These are phyloP conservation scores for Herpotrichia juniperi DNA, from an alignment of 2,329 filamentous ascomycete species.

Conservation along the genomic window DNA sequence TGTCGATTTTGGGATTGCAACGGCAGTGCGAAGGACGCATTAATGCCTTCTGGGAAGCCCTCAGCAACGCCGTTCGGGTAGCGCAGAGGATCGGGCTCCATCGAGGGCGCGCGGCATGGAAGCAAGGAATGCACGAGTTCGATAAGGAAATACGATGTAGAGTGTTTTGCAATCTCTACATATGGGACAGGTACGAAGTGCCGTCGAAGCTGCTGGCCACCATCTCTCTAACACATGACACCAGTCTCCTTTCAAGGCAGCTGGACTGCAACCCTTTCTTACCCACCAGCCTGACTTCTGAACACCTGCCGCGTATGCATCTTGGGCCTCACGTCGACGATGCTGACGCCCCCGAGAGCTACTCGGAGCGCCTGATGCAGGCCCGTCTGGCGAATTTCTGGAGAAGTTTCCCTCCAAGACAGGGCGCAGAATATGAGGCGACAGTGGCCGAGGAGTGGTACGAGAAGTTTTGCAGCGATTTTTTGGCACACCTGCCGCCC, in stretches of 20 bases:
- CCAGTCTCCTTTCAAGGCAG: conserved; percentile 5
- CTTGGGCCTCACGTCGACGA: background rate
- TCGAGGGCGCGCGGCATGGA: conserved; percentile 1
- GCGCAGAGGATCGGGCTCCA: conserved; percentile 10
- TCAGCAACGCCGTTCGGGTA: conserved; percentile 8
- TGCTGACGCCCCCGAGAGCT: conserved; percentile 1
- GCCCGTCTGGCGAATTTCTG: conserved; percentile 6
- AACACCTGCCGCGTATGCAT: background rate
- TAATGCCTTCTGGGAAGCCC: conserved; percentile 13
- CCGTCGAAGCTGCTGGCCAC: no score
- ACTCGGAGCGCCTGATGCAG: conserved; percentile 6
- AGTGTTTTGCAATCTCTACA: conserved; percentile 16
- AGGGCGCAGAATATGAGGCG: conserved; percentile 8
- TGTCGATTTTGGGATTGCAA: conserved; percentile 1
- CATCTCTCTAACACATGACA: conserved; percentile 1
- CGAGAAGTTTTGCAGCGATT: conserved; percentile 15
- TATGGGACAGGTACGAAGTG: conserved; percentile 19
- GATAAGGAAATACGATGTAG: conserved; percentile 15
- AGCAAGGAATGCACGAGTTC: conserved; percentile 10
- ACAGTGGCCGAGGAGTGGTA: conserved; percentile 13
- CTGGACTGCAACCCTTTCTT: conserved; percentile 5
- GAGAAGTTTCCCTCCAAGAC: background rate
- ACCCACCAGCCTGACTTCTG: background rate
- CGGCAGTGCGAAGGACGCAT: conserved; percentile 4
- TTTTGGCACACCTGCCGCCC: conserved; percentile 8